Evolutionary conservation across 345 rosid species (phyloP), one percentile per base, ranked within the genome.

Genomic region (Linum usitatissimum): DNA sequence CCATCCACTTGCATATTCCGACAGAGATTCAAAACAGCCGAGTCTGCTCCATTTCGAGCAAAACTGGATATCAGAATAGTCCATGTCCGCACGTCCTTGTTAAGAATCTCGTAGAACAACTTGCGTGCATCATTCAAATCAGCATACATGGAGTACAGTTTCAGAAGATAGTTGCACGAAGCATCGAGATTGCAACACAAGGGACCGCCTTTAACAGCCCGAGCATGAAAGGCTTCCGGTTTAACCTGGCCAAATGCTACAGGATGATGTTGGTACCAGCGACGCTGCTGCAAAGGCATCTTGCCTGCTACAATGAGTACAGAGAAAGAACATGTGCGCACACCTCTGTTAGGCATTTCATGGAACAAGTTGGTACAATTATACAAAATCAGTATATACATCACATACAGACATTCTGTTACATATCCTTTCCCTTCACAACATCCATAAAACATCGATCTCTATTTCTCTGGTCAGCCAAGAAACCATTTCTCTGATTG

Each of bases 41-140:
- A 23, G 18, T 38, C 51, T 49, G 48, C 73, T 23, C 80, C 77
- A 23, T 1, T 39, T 31, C 76, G 79, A 9, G 71, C 71, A 61
- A 75, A 69, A 10, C 80, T 66, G 5, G 83, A 78, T 18, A 83
- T 42, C 13, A 80, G 75, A 38, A 69, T 64, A 10, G 85, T 80
- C 83, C 85, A 83, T 0, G 79, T 51, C 31, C 76, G 77, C 19
- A 80, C 80, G 9, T 62, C 36, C 39, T 64, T 70, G 2, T 14
- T 5, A 28, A 40, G 65, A 59, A 70, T 59, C 53, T 70, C 73
- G 39, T 64, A 65, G 21, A 70, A 70, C 48, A 70, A 42, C 60
- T 70, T 59, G 57, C 40, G 65, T 39, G 68, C 73, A 30, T 42
- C 4, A 19, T 5, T 21, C 48, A 70, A 53, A 30, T 9, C 30